phyloP scores from a whole-genome alignment of 805 yeast species.

The Candida corydali region DNA sequence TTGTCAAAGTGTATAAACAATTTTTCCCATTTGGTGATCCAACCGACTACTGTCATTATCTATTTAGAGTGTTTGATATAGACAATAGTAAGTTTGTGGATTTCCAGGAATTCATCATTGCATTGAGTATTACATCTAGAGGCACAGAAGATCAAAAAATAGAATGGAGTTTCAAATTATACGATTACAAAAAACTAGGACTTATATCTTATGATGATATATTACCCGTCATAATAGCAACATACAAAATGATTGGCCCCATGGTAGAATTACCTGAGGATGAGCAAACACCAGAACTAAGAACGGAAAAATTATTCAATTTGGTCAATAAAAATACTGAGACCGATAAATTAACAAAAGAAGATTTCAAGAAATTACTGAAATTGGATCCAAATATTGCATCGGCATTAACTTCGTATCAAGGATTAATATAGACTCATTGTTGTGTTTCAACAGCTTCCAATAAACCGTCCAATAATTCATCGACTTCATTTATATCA shows the following conservation, averaged over 20 bases:
- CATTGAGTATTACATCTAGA: constrained; percentile 79
- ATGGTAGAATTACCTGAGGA: constrained; percentile 87
- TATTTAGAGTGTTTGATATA: constrained; percentile 84
- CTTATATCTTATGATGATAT: constrained; percentile 72
- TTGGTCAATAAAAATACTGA: constrained; percentile 68
- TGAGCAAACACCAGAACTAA: constrained; percentile 85
- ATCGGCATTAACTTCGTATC: constrained; percentile 73
- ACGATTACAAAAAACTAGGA: constrained; percentile 81
- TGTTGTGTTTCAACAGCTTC: constrained; percentile 81
- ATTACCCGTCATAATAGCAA: constrained; percentile 72
- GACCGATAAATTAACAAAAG: constrained; percentile 61
- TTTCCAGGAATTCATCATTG: constrained; percentile 88
- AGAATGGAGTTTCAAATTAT: constrained; percentile 84
- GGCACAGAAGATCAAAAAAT: constrained; percentile 83
- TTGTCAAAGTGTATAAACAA: constrained; percentile 88
- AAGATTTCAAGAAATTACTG: constrained; percentile 80
- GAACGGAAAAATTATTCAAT: constrained; percentile 77
- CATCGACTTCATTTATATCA: constrained; percentile 74
- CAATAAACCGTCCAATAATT: constrained; percentile 74
- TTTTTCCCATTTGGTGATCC: constrained; percentile 99
- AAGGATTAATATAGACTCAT: constrained; percentile 59
- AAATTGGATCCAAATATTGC: constrained; percentile 74
- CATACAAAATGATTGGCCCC: constrained; percentile 92
- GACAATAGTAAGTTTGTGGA: constrained; percentile 79
- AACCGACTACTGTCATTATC: constrained; percentile 79